Conservation (phyloP, 2,329 filamentous ascomycete genomes). For the Xylaria sp. region DNA sequence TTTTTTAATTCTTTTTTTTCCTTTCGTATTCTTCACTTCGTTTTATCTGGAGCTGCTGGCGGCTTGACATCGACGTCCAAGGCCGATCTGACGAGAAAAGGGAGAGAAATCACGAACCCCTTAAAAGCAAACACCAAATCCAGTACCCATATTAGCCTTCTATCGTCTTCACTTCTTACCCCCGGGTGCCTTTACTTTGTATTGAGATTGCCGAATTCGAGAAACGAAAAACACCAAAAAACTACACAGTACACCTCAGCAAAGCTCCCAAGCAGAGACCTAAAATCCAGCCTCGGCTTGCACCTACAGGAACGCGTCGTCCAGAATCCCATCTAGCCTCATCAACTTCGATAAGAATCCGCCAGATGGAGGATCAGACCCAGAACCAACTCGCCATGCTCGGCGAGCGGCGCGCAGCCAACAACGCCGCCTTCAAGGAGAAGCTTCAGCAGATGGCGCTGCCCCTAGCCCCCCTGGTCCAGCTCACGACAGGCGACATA, state of each 20-base stretch:
- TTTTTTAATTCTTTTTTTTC: conserved; percentile 25
- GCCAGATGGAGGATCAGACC: conserved; percentile 42
- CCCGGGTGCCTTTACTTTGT: conserved; percentile 4
- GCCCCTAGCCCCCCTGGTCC: conserved; percentile 72
- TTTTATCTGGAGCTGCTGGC: conserved; percentile 45
- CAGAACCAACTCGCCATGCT: conserved; percentile 42
- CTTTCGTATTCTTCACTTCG: conserved; percentile 22
- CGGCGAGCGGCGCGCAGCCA: conserved; percentile 53
- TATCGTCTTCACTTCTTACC: conserved; percentile 30
- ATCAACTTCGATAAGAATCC: not conserved
- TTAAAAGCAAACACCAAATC: conserved; percentile 18
- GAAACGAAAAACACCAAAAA: not conserved
- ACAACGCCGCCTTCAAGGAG: conserved; percentile 63
- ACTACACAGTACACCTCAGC: not conserved
- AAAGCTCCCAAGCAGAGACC: not conserved
- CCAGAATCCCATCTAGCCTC: not conserved
- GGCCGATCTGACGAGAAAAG: conserved; percentile 32
- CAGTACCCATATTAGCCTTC: conserved; percentile 31
- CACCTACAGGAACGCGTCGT: not conserved
- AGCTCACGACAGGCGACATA: conserved; percentile 68
- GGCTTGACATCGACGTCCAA: conserved; percentile 45
- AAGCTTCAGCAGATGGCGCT: conserved; percentile 75
- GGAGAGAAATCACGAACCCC: not conserved
- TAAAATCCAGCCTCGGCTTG: not conserved
- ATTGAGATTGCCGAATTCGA: not conserved